Evolutionary conservation across 2,329 filamentous ascomycete genomes (phyloP).

Genomic region (Triangularia verruculosa): DNA sequence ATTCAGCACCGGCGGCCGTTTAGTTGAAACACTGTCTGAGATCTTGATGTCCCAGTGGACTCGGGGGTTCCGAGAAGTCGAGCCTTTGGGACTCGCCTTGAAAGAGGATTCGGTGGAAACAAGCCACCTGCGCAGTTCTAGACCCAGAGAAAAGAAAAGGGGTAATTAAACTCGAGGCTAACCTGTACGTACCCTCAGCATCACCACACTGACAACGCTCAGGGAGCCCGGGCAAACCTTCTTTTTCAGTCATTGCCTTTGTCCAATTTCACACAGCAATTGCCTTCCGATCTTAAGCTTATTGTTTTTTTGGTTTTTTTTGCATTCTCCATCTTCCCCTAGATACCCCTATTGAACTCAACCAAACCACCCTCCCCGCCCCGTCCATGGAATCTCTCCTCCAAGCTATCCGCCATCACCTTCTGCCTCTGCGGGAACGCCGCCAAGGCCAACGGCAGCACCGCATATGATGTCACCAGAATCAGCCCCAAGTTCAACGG

Average conservation of each 20-base stretch:
- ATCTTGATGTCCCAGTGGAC: not conserved
- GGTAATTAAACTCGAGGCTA: not conserved
- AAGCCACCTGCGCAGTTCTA: not conserved
- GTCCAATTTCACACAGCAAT: not conserved
- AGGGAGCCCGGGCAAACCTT: not conserved
- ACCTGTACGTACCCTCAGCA: not conserved
- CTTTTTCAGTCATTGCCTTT: too few species aligned
- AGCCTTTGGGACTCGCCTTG: not conserved
- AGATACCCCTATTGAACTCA: constrained; percentile 97
- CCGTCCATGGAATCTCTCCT: constrained; percentile 80
- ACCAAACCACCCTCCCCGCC: constrained; percentile 79
- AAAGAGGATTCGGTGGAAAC: not conserved
- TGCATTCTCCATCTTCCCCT: too few species aligned
- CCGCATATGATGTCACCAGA: constrained; percentile 79
- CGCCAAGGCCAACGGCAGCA: constrained; percentile 82
- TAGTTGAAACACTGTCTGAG: not conserved
- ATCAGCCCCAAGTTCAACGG: constrained; percentile 88
- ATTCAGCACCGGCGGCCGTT: not conserved
- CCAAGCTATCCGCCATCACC: constrained; percentile 70
- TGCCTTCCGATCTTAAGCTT: not conserved
- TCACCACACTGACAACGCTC: not conserved
- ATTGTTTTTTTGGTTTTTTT: not conserved
- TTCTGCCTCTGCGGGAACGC: constrained; percentile 90
- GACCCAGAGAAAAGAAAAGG: not conserved
- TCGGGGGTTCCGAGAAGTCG: not conserved